Base-by-base conservation (phyloP, 1,284 basidiomycete genomes). In the Puccinia horiana region DNA sequence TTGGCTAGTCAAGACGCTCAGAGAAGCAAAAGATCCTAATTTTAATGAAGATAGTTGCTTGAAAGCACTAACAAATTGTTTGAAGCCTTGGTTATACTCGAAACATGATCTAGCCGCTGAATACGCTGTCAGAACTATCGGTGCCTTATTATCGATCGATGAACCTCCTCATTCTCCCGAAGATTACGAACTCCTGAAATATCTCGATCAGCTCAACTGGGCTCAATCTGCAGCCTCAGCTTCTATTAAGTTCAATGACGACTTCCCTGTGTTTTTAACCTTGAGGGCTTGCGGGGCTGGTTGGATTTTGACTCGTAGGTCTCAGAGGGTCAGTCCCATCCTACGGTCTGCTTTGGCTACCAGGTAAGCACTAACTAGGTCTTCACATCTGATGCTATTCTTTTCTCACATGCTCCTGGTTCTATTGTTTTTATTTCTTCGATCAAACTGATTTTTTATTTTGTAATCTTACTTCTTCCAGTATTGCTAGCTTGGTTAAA, bases 131-230 rank as follows among this genome's bases (percentile, higher is more conserved):
- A 52, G 79, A 14, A 61, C 61, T 9, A 74, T 81, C 42, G 79
- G 79, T 42, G 79, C 56, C 54, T 58, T 81, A 14, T 42, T 81
- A 11, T 81, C 79, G 12, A 81, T 81, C 58, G 49, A 81, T 65
- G 79, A 81, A 32, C 70, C 70, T 47, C 79, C 70, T 23, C 79
- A 74, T 65, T 63, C 61, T n/a, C 26, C 79, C 35, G 29, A 74
- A 52, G 79, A 81, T 74, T 58, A 73, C 18, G 54, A 81, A 26
- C 32, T 74, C 29, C 56, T 73, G 9, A 54, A 81, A 65, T 73
- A 73, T 74, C 79, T 81, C 44, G 79, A 74, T 63, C 56, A 58
- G 47, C 54, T 81, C 37, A 40, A 74, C 37, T 81, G 79, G 79
- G 42, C 52, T 49, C 69, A 74, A 72, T 52, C 63, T 35, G 23